Evolutionary conservation across 2,329 filamentous ascomycete genomes (phyloP), one percentile per base, ranked within the genome.

Genomic region (Fusarium floridanum): DNA sequence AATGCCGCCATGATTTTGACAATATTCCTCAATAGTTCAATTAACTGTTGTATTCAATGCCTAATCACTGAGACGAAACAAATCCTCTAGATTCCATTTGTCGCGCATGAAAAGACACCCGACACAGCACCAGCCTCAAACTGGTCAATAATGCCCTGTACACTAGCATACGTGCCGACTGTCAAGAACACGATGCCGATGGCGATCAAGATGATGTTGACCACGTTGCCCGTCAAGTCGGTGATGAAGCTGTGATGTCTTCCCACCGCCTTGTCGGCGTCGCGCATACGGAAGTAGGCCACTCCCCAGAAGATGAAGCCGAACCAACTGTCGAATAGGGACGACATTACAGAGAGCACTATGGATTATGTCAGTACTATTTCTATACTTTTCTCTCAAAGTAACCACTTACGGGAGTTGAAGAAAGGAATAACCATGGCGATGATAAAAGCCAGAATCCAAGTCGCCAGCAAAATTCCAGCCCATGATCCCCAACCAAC

Each of bases 251-350:
- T 90, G 37, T 89, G 85, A 2, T 84, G 84, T 72, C 86, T 88
- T 61, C 88, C 86, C 36, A 89, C 86, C 1, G 85, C 83, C 3
- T 87, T 80, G 8, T 94, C 92, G 2, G 89, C 92, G 22, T 85
- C 85, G 57, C 93, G 88, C 93, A 96, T 94, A 66, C 93, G 89
- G 79, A 95, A 89, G 80, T 94, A 96, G 1, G 93, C 94, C 2
- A 94, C 89, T 14, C 93, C 94, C 94, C 94, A 98, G 86, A 98
- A 98, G 80, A 98, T 97, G 86, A 98, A 98, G 27, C 95, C 95
- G 78, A 96, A 96, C 88, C 95, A 96, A 64, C 93, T 96, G 84
- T 98, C 95, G 80, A 98, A 98, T 2, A 98, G 89, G 5, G 94
- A 94, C n/a, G 91, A 93, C 92, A 95, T 94, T 71, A 95, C 86